Percentiles rank a stretch among this genome's conserved stretches.
Evolutionary conservation across 306 rosid genomes (phyloP).

Genomic region (Notholithocarpus densiflorus): DNA sequence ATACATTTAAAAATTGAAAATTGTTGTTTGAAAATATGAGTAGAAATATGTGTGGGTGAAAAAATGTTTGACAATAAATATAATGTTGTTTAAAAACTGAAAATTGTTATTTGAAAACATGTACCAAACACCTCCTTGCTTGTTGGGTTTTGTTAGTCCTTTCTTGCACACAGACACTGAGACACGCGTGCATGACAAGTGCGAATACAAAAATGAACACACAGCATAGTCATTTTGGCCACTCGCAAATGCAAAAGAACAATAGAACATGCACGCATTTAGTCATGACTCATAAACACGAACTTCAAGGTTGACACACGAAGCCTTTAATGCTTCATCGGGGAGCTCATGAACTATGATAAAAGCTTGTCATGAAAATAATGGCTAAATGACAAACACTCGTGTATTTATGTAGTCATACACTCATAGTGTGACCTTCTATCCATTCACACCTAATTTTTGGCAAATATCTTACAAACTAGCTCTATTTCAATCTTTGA

Average conservation of each 20-base stretch:
- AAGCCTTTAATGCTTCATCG: not conserved
- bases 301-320: not conserved
- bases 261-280: not conserved
- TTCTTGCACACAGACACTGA: not conserved
- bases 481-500: too few species aligned
- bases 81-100: too few species aligned
- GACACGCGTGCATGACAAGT: not conserved
- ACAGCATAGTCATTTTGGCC: too few species aligned
- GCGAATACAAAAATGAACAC: not conserved
- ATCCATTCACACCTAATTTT: not conserved
- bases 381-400: not conserved
- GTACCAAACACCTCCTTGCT: too few species aligned
- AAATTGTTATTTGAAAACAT: too few species aligned
- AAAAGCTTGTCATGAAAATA: not conserved
- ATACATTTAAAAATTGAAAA: too few species aligned
- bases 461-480: too few species aligned
- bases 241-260: not conserved
- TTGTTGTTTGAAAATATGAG: too few species aligned
- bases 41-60: too few species aligned
- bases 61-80: too few species aligned
- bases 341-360: conserved; percentile 17
- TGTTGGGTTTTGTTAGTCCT: not conserved
- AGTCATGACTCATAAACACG: not conserved
- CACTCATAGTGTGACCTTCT: not conserved
- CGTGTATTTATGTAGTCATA: too few species aligned